Conservation (phyloP, 2,329 filamentous ascomycete genomes). For the Ceratocystis cacaofunesta region DNA sequence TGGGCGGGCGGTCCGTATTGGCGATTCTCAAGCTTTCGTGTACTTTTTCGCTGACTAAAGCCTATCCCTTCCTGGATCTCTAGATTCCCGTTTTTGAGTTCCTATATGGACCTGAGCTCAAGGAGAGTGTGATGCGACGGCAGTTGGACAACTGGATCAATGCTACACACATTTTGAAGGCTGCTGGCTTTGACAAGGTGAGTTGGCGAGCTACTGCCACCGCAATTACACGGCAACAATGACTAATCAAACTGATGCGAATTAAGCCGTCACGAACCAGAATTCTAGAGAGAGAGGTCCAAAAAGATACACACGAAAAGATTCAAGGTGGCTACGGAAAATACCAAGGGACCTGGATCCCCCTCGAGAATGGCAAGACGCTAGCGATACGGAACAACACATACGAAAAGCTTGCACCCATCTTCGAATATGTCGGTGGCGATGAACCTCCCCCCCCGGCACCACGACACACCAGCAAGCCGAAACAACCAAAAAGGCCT, state of each 20-base stretch:
- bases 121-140: conserved; percentile 88
- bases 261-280: conserved; percentile 63
- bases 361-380: conserved; percentile 61
- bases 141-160: conserved; percentile 95
- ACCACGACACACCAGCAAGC: conserved; percentile 80
- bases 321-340: conserved; percentile 97
- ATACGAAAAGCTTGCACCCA: conserved; percentile 65
- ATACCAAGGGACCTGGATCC: conserved; percentile 99
- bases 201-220: background rate
- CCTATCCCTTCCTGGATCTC: conserved; percentile 9
- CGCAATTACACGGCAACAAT: background rate
- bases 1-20: background rate
- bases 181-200: conserved; percentile 82
- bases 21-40: background rate
- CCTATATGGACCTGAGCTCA: conserved; percentile 63
- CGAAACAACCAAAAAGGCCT: conserved; percentile 57
- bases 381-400: conserved; percentile 80
- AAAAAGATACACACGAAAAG: conserved; percentile 93
- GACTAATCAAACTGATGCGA: background rate
- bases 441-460: conserved; percentile 82
- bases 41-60: background rate
- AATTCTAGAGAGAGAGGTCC: conserved; percentile 90
- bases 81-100: conserved; percentile 92
- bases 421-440: conserved; percentile 80
- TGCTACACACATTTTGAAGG: conserved; percentile 96